phyloP scores from a whole-genome alignment of 2,329 filamentous ascomycete genomes.

The Ophiostoma sp. region DNA sequence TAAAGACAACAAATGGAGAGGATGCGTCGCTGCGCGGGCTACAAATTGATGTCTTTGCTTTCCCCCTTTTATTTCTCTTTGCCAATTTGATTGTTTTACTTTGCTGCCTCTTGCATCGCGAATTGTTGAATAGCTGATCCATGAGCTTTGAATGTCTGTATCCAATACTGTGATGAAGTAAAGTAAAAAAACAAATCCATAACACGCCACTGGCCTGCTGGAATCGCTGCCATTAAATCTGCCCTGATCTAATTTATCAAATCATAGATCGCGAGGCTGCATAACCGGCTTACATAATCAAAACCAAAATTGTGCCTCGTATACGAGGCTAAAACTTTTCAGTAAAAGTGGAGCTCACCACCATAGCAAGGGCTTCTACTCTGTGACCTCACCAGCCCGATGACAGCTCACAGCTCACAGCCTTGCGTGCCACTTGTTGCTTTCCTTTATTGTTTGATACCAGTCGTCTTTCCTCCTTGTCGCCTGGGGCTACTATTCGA shows the following conservation, averaged over 20 bases:
- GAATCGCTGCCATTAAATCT: neutral
- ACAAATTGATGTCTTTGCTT: neutral
- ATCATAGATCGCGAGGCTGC: neutral
- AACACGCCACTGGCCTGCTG: neutral
- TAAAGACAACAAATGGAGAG: neutral
- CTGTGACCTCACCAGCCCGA: neutral
- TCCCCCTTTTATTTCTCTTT: neutral
- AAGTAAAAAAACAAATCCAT: neutral
- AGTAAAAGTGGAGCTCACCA: neutral
- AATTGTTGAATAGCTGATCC: neutral
- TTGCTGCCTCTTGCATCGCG: neutral
- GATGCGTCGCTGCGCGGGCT: neutral
- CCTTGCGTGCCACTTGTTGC: neutral
- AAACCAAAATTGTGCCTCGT: neutral
- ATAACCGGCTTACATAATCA: neutral
- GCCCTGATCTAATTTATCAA: neutral
- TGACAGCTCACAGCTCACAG: slow-evolving; percentile 3
- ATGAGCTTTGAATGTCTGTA: neutral
- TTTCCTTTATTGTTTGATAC: neutral
- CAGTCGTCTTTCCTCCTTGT: neutral
- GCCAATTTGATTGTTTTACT: neutral
- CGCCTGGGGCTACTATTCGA: no score
- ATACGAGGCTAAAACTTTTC: neutral
- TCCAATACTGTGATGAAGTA: neutral
- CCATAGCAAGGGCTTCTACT: neutral